A percentile compares a stretch with the other conserved stretches of the same genome.
Conservation (phyloP, 495 filamentous ascomycete species). For the Aspergillus nanangensis region DNA sequence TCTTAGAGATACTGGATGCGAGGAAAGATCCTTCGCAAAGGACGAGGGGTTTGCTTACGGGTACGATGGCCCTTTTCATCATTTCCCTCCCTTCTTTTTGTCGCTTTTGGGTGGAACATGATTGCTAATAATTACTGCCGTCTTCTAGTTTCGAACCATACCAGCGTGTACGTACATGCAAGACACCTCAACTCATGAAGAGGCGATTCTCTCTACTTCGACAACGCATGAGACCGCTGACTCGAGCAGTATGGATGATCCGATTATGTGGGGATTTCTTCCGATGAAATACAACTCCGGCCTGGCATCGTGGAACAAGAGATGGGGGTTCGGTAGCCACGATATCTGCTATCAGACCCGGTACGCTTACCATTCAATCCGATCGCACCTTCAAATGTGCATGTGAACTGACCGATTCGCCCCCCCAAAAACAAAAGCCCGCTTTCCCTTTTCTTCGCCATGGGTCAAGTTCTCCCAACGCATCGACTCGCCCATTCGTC, state of each 20-base stretch:
- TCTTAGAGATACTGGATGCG: slow-evolving; percentile 69
- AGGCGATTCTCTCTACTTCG: slow-evolving; percentile 2
- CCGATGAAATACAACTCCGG: slow-evolving; percentile 65
- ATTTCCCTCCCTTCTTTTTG: no score
- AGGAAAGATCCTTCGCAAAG: slow-evolving; percentile 64
- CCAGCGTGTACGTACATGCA: slow-evolving; percentile 79
- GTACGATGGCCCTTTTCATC: slow-evolving; percentile 35
- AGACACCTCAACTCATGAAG: slow-evolving; percentile 4
- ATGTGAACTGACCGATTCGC: no score
- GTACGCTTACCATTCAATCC: slow-evolving; percentile 13
- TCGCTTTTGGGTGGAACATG: no score
- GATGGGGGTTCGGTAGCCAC: slow-evolving; percentile 85
- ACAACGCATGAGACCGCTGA: slow-evolving; percentile 11
- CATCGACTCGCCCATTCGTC: slow-evolving; percentile 73
- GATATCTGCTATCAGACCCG: slow-evolving; percentile 73
- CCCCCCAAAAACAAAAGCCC: no score
- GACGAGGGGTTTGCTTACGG: slow-evolving; percentile 77
- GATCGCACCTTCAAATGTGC: slow-evolving; percentile 1
- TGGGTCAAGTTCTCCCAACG: slow-evolving; percentile 86
- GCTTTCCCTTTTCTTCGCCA: slow-evolving; percentile 67
- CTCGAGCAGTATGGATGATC: slow-evolving; percentile 77
- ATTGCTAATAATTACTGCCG: slow-evolving; percentile 10
- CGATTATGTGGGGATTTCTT: slow-evolving; percentile 84
- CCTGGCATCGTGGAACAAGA: slow-evolving; percentile 57
- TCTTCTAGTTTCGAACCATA: slow-evolving; percentile 82